Conservation (phyloP, 1,284 basidiomycete genomes). For the Xerocomus nothofagi region DNA sequence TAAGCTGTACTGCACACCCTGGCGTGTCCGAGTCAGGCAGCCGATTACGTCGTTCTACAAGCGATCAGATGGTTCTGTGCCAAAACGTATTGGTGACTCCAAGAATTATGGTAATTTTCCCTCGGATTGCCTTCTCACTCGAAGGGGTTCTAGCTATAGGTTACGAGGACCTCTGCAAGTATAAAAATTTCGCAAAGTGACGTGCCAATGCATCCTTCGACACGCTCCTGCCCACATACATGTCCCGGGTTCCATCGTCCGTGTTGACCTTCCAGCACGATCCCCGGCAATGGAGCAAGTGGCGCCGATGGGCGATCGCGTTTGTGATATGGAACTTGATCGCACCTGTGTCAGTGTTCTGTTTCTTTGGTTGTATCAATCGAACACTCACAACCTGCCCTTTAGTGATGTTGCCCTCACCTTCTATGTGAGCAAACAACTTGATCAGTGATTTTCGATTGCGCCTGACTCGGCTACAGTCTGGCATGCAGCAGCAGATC, state of each 20-base stretch:
- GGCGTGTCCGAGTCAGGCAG: neutral
- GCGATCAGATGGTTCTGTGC: slow-evolving; percentile 4
- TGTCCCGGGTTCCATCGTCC: slow-evolving; percentile 23
- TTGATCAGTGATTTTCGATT: neutral
- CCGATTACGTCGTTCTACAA: slow-evolving; percentile 18
- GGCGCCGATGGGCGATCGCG: slow-evolving; percentile 27
- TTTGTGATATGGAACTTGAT: slow-evolving; percentile 29
- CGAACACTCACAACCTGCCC: slow-evolving; percentile 5
- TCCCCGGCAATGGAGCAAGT: slow-evolving; percentile 28
- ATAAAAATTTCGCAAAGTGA: slow-evolving; percentile 7
- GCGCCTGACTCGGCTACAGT: slow-evolving; percentile 15
- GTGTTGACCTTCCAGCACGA: slow-evolving; percentile 21
- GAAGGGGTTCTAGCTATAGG: neutral
- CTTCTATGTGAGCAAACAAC: slow-evolving; percentile 24
- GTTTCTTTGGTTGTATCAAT: neutral
- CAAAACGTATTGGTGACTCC: slow-evolving; percentile 1
- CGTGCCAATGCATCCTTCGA: slow-evolving; percentile 3
- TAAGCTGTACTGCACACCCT: neutral
- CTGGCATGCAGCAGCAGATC: slow-evolving; percentile 30
- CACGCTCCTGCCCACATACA: slow-evolving; percentile 9
- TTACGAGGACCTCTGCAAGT: slow-evolving; percentile 1
- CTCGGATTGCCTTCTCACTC: neutral
- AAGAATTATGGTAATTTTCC: slow-evolving; percentile 1
- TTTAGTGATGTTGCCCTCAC: slow-evolving; percentile 25
- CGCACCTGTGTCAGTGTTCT: slow-evolving; percentile 24